Percentiles rank a stretch among this genome's conserved stretches.
phyloP scores from a whole-genome alignment of 2,329 filamentous ascomycete genomes.

The Fusarium sp. region DNA sequence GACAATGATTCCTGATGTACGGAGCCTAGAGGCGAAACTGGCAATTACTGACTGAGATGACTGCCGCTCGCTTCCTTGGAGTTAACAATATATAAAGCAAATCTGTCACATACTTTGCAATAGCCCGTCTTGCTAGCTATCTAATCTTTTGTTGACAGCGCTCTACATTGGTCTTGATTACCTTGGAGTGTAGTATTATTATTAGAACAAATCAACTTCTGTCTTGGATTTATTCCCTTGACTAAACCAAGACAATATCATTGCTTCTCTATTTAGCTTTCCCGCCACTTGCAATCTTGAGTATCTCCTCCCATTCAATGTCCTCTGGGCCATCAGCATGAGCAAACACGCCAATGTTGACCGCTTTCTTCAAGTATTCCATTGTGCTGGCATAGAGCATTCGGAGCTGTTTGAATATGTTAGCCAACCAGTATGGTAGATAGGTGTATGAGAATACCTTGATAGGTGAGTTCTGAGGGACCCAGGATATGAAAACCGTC shows the following conservation, averaged over 20 bases:
- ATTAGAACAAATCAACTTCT: too few relatives aligned
- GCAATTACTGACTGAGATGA: too few relatives aligned
- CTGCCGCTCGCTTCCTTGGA: too few relatives aligned
- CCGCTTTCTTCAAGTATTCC: conserved; percentile 35
- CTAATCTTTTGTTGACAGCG: too few relatives aligned
- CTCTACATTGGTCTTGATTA: too few relatives aligned
- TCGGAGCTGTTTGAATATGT: conserved; percentile 21
- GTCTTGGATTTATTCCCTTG: too few relatives aligned
- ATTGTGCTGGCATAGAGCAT: conserved; percentile 40
- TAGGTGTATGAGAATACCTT: conserved; percentile 15
- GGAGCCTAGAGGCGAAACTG: too few relatives aligned
- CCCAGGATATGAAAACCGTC: conserved; percentile 37
- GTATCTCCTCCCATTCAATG: conserved; percentile 23
- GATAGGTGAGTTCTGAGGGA: conserved; percentile 22
- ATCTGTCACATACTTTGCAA: too few relatives aligned
- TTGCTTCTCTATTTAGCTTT: conserved; percentile 22
- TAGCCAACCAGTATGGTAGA: not conserved
- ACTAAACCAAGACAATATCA: too few relatives aligned
- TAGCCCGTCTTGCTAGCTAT: too few relatives aligned
- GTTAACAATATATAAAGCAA: too few relatives aligned
- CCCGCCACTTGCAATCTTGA: conserved; percentile 24
- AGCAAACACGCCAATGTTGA: conserved; percentile 30
- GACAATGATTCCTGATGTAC: conserved; percentile 5
- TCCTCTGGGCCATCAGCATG: conserved; percentile 31
- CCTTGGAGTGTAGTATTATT: too few relatives aligned